Percentiles rank a stretch among this genome's conserved stretches.
These are phyloP conservation scores for Mycosarcoma maydis DNA, from an alignment of 1,284 basidiomycete genomes.

Conservation along the genomic window DNA sequence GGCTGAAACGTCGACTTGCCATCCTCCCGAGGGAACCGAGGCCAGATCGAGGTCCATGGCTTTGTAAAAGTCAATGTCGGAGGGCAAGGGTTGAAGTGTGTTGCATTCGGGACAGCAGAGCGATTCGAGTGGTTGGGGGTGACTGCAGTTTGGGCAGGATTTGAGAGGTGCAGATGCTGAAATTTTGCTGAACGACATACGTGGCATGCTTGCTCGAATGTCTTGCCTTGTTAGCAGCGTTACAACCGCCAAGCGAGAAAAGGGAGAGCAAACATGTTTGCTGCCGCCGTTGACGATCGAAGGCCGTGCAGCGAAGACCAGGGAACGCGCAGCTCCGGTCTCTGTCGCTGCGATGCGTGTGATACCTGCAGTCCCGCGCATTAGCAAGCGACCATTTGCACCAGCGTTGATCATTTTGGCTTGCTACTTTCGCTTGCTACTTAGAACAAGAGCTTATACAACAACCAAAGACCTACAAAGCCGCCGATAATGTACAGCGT, in stretches of 20 bases:
- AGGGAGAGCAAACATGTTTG: too few species aligned
- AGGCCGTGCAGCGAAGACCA: background rate
- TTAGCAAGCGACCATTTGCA: background rate
- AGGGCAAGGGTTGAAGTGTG: constrained; percentile 53
- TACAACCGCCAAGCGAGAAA: too few species aligned
- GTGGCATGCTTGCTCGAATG: too few species aligned
- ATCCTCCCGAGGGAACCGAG: constrained; percentile 45
- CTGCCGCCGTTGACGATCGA: background rate
- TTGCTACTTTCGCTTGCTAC: too few species aligned
- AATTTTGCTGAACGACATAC: constrained; percentile 11
- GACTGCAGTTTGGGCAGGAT: constrained; percentile 35
- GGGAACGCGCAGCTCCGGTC: background rate
- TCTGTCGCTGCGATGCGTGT: too few species aligned
- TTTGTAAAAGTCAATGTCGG: constrained; percentile 54
- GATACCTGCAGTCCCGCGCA: background rate
- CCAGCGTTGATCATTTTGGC: constrained; percentile 3
- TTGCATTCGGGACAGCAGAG: constrained; percentile 48
- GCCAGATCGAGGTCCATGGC: constrained; percentile 51
- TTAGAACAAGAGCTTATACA: constrained; percentile 53
- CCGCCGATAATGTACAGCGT: constrained; percentile 53
- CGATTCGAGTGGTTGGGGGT: constrained; percentile 40
- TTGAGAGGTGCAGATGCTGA: constrained; percentile 21
- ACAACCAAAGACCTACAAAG: constrained; percentile 49
- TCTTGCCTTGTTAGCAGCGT: too few species aligned
- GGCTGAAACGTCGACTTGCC: constrained; percentile 48